phyloP scores from a whole-genome alignment of 176 grass and related monocot species.

The Saccharum spontaneum region DNA sequence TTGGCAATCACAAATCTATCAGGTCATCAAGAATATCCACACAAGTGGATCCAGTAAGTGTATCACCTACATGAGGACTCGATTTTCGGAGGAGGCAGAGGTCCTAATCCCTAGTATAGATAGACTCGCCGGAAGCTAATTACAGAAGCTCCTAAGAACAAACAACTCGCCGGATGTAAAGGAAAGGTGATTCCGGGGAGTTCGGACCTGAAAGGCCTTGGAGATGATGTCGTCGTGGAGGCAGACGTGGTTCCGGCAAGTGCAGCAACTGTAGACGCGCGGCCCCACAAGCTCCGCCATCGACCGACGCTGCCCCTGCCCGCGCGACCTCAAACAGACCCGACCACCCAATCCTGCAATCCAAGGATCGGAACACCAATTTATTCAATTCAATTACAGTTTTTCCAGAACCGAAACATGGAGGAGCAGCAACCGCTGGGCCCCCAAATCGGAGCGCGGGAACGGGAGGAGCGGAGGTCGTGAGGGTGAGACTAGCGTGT shows the following conservation, averaged over 20 bases:
- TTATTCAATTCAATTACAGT: not conserved
- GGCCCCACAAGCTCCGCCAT: constrained; percentile 69
- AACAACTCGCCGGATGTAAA: not conserved
- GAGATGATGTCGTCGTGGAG: constrained; percentile 82
- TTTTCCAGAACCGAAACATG: not conserved
- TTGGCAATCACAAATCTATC: not conserved
- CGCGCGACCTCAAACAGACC: not conserved
- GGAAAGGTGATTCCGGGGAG: not conserved
- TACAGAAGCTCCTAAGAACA: not conserved
- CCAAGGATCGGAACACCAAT: not conserved
- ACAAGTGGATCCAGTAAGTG: not conserved
- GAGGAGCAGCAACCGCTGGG: not conserved
- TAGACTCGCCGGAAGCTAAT: not conserved
- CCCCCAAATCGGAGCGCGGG: not conserved
- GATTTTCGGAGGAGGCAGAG: not conserved
- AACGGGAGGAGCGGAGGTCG: not conserved
- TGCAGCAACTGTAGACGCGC: constrained; percentile 75
- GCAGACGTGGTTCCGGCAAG: constrained; percentile 79
- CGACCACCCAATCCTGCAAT: not conserved
- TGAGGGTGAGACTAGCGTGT: not conserved
- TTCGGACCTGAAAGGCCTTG: constrained; percentile 71
- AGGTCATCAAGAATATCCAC: not conserved
- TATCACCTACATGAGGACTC: not conserved
- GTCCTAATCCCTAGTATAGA: not conserved
- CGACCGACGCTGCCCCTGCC: not conserved